phyloP scores from a whole-genome alignment of 257 asterid species.

The Salvia splendens region DNA sequence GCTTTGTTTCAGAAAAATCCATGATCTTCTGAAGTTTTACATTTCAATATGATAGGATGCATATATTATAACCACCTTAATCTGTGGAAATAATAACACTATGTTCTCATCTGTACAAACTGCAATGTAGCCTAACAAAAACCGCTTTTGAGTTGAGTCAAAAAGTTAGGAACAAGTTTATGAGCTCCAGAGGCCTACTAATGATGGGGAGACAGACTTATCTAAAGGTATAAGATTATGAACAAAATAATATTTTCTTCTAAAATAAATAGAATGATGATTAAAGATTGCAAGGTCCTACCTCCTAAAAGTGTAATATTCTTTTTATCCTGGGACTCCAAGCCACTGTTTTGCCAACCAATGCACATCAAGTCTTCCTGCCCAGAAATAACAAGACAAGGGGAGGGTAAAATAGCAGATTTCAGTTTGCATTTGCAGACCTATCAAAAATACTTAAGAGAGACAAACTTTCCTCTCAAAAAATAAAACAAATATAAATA shows the following conservation, averaged over 20 bases:
- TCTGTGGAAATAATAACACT: constrained; percentile 3
- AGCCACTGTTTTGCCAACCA: constrained; percentile 95
- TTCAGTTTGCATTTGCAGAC: constrained; percentile 26
- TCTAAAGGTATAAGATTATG: neutral
- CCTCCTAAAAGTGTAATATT: constrained; percentile 94
- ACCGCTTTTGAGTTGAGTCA: too few relatives aligned
- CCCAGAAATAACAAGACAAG: constrained; percentile 22
- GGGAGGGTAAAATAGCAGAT: neutral
- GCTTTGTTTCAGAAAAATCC: neutral
- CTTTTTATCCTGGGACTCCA: constrained; percentile 65
- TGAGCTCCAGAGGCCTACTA: constrained; percentile 7
- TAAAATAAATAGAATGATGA: constrained; percentile 11
- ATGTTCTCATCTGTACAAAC: constrained; percentile 33
- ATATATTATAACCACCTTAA: neutral
- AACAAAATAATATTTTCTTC: neutral
- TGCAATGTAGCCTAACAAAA: constrained; percentile 41
- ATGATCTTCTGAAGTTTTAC: neutral
- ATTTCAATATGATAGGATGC: neutral
- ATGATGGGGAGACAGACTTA: neutral
- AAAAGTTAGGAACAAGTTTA: constrained; percentile 1
- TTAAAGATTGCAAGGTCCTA: constrained; percentile 32
- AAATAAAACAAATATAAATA: neutral
- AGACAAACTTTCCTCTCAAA: constrained; percentile 15
- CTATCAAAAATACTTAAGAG: constrained; percentile 8
- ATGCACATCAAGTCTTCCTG: constrained; percentile 91